Base-by-base conservation (phyloP, 2,329 filamentous ascomycete genomes). In the Rhinocladiella similis region DNA sequence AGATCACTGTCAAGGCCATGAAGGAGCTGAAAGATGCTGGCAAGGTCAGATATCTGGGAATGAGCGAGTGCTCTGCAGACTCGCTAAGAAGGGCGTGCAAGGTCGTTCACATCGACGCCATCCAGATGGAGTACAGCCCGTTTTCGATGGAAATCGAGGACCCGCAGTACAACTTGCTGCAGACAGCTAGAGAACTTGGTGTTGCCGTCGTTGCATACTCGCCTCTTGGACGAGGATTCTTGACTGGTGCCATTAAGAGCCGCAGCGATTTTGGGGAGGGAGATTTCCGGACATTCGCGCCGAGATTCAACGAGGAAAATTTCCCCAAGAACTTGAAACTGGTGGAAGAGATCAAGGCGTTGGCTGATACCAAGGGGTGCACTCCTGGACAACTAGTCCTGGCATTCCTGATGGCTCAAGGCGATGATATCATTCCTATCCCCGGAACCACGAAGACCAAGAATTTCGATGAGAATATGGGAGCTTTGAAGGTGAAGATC, bases 381-480 rank as follows among this genome's bases (percentile, higher is more conserved):
- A 85, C 84, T 0, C 63, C 82, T 0, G 76, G 75, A 1, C 80
- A 89, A 66, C 66, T 89, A 29, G 80, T 82, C 1, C 72, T 88
- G 25, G 85, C 85, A 0, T 89, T 85, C 84, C 63, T 88, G 54
- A 64, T 85, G 61, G 78, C 78, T 3, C 83, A 87, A 63, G 82
- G 82, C 29, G 38, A 86, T 87, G 77, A 64, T 46, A 63, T 68
- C 25, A 55, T 67, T 53, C 65, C 65, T 0, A 67, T 67, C 47
- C 67, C 66, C 14, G 65, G 66, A 12, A 69, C 66, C 19, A 68
- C 64, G 22, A 63, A 56, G 35, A 43, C 53, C 36, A 63, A 63
- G 45, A 67, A 67, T 46, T 62, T 67, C 47, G 65, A 69, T 25
- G 58, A 67, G 42, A 68, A 68, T 35, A 56, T 67, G 43, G 63